These are phyloP conservation scores for Pseudoscleropodium purum DNA, from an alignment of 225 moss, liverwort and hornwort genomes.

Conservation along the genomic window DNA sequence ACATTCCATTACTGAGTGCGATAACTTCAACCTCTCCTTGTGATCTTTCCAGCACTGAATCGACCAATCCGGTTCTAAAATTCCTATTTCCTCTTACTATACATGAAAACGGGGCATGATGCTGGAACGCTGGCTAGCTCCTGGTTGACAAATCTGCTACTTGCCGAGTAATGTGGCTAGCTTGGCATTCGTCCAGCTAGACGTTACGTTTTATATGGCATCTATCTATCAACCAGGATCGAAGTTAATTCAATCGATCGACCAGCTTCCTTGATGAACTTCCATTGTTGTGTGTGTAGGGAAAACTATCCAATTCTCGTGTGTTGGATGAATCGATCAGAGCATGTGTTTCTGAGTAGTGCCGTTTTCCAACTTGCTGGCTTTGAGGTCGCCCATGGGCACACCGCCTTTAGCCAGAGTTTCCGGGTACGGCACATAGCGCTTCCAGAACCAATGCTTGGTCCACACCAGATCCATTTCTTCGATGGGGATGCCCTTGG, in stretches of 20 bases:
- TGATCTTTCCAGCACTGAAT: neutral
- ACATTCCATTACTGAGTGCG: neutral
- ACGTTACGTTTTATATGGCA: neutral
- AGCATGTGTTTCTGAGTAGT: neutral
- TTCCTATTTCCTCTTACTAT: neutral
- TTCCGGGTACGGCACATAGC: slow-evolving; percentile 10
- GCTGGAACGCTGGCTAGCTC: neutral
- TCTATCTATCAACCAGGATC: neutral
- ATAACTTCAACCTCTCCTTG: neutral
- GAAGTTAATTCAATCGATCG: neutral
- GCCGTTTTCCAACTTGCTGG: slow-evolving; percentile 20
- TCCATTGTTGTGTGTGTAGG: neutral
- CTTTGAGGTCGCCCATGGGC: slow-evolving; percentile 29
- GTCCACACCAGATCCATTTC: slow-evolving; percentile 57
- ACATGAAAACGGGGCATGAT: neutral
- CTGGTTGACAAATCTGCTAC: neutral
- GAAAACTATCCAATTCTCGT: neutral
- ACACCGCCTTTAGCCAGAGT: neutral
- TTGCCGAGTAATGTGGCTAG: neutral
- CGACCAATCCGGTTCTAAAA: neutral
- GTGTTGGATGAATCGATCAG: neutral
- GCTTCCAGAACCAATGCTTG: slow-evolving; percentile 58
- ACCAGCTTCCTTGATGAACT: neutral
- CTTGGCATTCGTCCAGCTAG: neutral
- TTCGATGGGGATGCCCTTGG: slow-evolving; percentile 49